phyloP scores from a whole-genome alignment of 441 rosid genomes.

The Iberis amara region DNA sequence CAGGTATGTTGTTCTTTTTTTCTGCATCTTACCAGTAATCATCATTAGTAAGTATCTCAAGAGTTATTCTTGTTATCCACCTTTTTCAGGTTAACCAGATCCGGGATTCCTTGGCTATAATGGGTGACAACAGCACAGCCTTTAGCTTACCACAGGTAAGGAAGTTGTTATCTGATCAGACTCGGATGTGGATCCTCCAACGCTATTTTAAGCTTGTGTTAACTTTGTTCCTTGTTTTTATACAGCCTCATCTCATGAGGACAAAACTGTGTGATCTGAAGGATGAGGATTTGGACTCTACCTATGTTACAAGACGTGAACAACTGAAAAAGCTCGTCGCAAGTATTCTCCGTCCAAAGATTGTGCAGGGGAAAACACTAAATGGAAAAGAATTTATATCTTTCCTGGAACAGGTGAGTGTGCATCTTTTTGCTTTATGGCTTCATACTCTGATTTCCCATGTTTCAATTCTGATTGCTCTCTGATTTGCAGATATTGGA shows the following conservation, averaged over 20 bases:
- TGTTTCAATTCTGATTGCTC: too few species aligned
- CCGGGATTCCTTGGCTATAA: slow-evolving; percentile 82
- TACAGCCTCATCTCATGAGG: slow-evolving; percentile 94
- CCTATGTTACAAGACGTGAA: slow-evolving; percentile 72
- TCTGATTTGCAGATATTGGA: slow-evolving; percentile 69
- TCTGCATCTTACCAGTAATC: slow-evolving; percentile 18
- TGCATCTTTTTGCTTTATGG: slow-evolving; percentile 9
- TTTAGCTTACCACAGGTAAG: slow-evolving; percentile 97
- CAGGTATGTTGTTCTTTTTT: slow-evolving; percentile 48
- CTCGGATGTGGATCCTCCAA: background rate
- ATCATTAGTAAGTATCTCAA: slow-evolving; percentile 23
- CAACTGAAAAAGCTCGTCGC: slow-evolving; percentile 73
- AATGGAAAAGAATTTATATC: slow-evolving; percentile 89
- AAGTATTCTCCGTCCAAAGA: slow-evolving; percentile 76
- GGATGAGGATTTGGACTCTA: slow-evolving; percentile 79
- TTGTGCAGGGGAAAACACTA: slow-evolving; percentile 79
- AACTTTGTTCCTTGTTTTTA: slow-evolving; percentile 28
- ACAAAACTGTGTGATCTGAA: slow-evolving; percentile 95
- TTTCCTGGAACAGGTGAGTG: slow-evolving; percentile 82
- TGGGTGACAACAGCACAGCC: slow-evolving; percentile 98
- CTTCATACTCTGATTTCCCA: background rate
- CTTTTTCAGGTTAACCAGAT: slow-evolving; percentile 77
- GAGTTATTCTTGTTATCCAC: slow-evolving; percentile 19
- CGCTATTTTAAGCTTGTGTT: slow-evolving; percentile 12
- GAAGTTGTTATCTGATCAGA: slow-evolving; percentile 15